Evolutionary conservation across 2,329 filamentous ascomycete species (phyloP), one percentile per base, ranked within the genome.

Genomic region (Cordyceps fumosorosea): DNA sequence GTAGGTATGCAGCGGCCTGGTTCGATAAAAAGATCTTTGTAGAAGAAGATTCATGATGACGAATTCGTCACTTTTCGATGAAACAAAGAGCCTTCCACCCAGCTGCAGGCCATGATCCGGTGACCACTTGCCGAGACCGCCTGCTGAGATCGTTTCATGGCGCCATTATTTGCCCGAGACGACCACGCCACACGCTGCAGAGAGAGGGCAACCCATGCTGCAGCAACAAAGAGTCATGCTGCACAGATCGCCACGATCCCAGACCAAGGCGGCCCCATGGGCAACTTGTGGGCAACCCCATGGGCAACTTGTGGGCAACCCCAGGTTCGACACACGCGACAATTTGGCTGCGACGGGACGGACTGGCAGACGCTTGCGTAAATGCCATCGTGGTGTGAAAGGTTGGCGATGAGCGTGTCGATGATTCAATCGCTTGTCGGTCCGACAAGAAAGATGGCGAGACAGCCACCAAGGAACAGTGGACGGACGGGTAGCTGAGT

Each of bases 261-360:
- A 24, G 18, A 50, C 20, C 11, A 4, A 16, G n/a, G n/a, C 20
- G 12, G 3, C 56, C 56, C 56, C 56, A 51, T 58, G 56, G 56
- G 56, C 45, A 58, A 58, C 32, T n/a, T 37, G 56, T 57, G 56
- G 56, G 32, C 20, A 5, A 7, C 56, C 56, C 56, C 56, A 51
- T 58, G 56, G 56, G 56, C 45, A 58, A 58, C 32, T n/a, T 37
- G 56, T 57, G 56, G 56, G 32, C 56, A 58, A 42, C 44, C 55
- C 57, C 57, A 24, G 48, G 37, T 18, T 45, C 16, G 37, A 47
- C 12, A 32, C 45, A 58, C 47, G 47, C 56, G 56, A 51, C 56
- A 53, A 16, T 5, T 10, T n/a, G 20, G 29, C 10, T 20, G 32
- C 56, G 44, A 59, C 47, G n/a, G 26, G 44, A 58, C 56, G n/a